Evolutionary conservation across 2,329 filamentous ascomycete genomes (phyloP).

Genomic region (Macrophomina phaseolina): DNA sequence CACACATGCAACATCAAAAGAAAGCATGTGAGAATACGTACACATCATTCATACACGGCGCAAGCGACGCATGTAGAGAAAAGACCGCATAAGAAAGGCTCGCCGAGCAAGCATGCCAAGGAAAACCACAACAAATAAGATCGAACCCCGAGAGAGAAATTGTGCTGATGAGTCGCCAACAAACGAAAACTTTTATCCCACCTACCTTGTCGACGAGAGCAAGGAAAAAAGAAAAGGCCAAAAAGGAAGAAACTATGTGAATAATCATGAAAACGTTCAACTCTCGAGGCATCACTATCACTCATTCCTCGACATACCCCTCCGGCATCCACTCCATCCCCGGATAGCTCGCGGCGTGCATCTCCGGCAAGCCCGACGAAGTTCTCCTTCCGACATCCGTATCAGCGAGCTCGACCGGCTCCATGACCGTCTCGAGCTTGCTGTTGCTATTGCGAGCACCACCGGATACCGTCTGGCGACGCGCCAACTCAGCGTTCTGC

Average conservation of each 20-base stretch:
- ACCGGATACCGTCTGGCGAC: neutral
- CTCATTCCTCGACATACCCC: slow-evolving; percentile 37
- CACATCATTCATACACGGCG: slow-evolving; percentile 19
- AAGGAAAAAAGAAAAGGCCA: neutral
- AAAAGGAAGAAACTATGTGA: neutral
- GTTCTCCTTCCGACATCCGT: slow-evolving; percentile 13
- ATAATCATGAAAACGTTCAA: neutral
- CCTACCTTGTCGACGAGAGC: neutral
- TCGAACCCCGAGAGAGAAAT: neutral
- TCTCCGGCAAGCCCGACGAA: slow-evolving; percentile 49
- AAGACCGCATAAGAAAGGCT: neutral
- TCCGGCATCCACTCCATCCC: slow-evolving; percentile 72
- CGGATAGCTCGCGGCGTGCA: slow-evolving; percentile 72
- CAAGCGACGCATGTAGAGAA: slow-evolving; percentile 13
- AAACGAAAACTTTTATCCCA: neutral
- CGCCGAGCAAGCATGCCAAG: neutral
- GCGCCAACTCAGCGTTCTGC: neutral
- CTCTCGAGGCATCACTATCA: no score
- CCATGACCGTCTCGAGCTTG: slow-evolving; percentile 21
- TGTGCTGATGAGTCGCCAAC: slow-evolving; percentile 1
- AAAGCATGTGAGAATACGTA: slow-evolving; percentile 11
- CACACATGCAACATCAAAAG: neutral
- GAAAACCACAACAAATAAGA: neutral
- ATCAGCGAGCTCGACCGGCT: slow-evolving; percentile 23
- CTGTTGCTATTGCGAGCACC: neutral